Conservation (phyloP, 1,284 basidiomycete genomes). For the Phellinidium pouzarii region DNA sequence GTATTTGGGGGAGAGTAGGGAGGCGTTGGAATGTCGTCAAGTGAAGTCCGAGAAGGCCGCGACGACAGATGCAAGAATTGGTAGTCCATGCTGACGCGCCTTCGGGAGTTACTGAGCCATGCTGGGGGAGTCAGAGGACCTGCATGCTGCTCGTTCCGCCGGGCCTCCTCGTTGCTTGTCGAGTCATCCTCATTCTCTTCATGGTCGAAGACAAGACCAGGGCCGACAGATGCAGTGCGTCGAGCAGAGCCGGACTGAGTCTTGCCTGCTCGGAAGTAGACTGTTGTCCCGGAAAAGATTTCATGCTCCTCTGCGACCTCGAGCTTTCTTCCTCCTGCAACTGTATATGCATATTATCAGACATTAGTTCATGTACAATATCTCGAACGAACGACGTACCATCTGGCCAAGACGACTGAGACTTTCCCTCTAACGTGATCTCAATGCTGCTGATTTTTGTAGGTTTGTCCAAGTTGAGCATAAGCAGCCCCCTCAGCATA, state of each 20-base stretch:
- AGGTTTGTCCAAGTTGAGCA: constrained; percentile 74
- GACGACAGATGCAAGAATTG: constrained; percentile 9
- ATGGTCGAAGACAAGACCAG: constrained; percentile 45
- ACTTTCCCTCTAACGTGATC: constrained; percentile 70
- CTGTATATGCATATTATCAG: constrained; percentile 38
- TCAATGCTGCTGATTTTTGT: constrained; percentile 84
- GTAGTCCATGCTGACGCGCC: constrained; percentile 16
- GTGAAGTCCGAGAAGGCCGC: background rate
- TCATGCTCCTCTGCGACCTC: constrained; percentile 80
- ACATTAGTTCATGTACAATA: no score
- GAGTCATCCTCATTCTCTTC: constrained; percentile 33
- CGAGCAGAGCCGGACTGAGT: constrained; percentile 28
- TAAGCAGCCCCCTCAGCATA: constrained; percentile 83
- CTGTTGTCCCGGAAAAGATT: constrained; percentile 66
- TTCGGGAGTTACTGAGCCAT: constrained; percentile 6
- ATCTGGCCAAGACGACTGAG: constrained; percentile 73
- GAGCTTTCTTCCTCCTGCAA: constrained; percentile 71
- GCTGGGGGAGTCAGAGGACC: constrained; percentile 16
- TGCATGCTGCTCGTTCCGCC: constrained; percentile 4
- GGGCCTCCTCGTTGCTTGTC: constrained; percentile 8
- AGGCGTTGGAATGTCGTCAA: constrained; percentile 11
- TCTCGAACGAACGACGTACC: no score
- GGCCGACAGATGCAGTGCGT: constrained; percentile 76
- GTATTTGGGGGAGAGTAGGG: constrained; percentile 18
- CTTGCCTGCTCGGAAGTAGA: constrained; percentile 62